phyloP scores from a whole-genome alignment of 768 basidiomycete genomes.

The Boletus fagicola region DNA sequence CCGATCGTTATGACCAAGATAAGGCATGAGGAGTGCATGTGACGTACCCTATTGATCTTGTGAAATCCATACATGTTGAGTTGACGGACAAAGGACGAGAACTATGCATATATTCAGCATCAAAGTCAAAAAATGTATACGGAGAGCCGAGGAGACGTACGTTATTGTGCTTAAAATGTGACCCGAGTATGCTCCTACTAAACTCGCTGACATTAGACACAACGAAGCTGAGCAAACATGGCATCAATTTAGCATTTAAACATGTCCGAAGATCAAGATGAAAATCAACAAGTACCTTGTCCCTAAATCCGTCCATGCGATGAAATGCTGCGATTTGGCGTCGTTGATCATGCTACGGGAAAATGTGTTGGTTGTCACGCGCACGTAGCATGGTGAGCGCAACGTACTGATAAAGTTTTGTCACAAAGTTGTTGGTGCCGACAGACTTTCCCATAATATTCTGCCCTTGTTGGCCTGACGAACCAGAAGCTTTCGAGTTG shows the following conservation, averaged over 20 bases:
- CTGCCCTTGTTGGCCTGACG: slow-evolving; percentile 39
- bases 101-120: slow-evolving; percentile 43
- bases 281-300: slow-evolving; percentile 44
- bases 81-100: slow-evolving; percentile 92
- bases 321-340: slow-evolving; percentile 74
- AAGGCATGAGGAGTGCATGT: neutral
- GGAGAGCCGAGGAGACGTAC: slow-evolving; percentile 43
- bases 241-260: neutral
- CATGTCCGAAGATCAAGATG: neutral
- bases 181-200: slow-evolving; percentile 77
- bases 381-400: neutral
- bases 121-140: neutral
- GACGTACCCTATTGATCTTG: slow-evolving; percentile 81
- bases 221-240: slow-evolving; percentile 52
- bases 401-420: slow-evolving; percentile 81
- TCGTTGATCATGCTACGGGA: slow-evolving; percentile 79
- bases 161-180: slow-evolving; percentile 90
- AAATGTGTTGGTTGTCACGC: neutral
- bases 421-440: slow-evolving; percentile 78
- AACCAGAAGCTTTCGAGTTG: slow-evolving; percentile 17
- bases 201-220: slow-evolving; percentile 87
- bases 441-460: slow-evolving; percentile 65
- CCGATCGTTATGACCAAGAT: slow-evolving; percentile 12
- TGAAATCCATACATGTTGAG: slow-evolving; percentile 97
- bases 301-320: slow-evolving; percentile 79